Base-by-base conservation (phyloP, 305 asterid species). In the Rubia peregrina region DNA sequence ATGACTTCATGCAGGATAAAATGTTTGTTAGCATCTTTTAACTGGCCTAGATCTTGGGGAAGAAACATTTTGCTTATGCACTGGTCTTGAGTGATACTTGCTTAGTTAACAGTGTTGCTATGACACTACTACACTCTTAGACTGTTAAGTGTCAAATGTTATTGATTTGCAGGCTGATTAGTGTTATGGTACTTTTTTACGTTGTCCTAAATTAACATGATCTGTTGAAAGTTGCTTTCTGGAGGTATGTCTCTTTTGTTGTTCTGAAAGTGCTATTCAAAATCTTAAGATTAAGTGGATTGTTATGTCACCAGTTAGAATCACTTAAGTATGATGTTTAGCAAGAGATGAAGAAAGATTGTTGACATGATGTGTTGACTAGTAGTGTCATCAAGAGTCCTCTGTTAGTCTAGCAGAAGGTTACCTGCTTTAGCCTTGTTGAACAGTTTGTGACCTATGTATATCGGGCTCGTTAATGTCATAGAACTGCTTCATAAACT, bases 401-500 rank as follows among this genome's bases (percentile, higher is more conserved):
- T 57, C 14, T 30, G 43, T 40, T 61, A 61, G 65, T 61, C 22
- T 16, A 17, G 30, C 43, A 63, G 44, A 63, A 38, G 68, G 49
- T 63, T 63, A 22, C 48, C 16, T 61, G 66, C 21, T 61, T 2
- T 62, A 22, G 24, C 21, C 65, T 61, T 30, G 67, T 62, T 62
- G 21, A 33, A 62, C 49, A 36, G 68, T 11, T 38, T 9, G 26
- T 40, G 11, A 38, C 22, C 4, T 36, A 9, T n/a, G 5, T 14
- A 38, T 21, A 17, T 62, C 5, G 22, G 46, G 2, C 57, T 36
- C n/a, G 22, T 9, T n/a, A 14, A 63, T 40, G 26, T 40, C 68
- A 63, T 40, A 17, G 68, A 63, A 63, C 68, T 22, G 43, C 43
- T 63, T 63, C 68, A 38, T 63, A 38, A 21, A 62, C 49, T 36